These are phyloP conservation scores for Arthrobotrys pseudoclavata DNA, from an alignment of 2,329 filamentous ascomycete species.

Conservation along the genomic window DNA sequence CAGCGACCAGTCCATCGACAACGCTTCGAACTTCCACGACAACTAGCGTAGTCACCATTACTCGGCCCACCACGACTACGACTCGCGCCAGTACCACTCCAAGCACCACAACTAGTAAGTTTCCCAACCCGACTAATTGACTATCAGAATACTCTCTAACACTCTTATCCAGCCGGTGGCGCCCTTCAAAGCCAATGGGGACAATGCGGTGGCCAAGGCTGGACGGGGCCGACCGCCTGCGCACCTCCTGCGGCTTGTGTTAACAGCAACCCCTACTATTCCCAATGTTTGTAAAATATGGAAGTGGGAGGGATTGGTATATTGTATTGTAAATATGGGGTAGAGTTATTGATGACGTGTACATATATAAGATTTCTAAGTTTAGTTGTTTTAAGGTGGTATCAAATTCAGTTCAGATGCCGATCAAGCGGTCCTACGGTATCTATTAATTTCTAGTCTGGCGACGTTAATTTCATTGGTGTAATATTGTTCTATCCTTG, in stretches of 20 bases:
- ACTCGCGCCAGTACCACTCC: slow-evolving; percentile 24
- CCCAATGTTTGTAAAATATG: slow-evolving; percentile 66
- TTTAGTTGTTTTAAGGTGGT: neutral
- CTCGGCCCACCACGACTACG: slow-evolving; percentile 20
- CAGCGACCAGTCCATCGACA: neutral
- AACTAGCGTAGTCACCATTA: slow-evolving; percentile 25
- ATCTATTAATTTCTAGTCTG: too few species aligned
- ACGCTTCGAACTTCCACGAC: slow-evolving; percentile 15
- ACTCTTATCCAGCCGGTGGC: slow-evolving; percentile 7
- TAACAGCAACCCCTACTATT: slow-evolving; percentile 68
- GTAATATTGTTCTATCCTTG: too few species aligned
- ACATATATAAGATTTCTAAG: slow-evolving; percentile 15
- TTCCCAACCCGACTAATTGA: slow-evolving; percentile 23
- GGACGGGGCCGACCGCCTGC: slow-evolving; percentile 67
- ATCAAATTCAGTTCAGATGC: neutral
- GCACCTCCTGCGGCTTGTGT: slow-evolving; percentile 66
- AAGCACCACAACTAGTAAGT: slow-evolving; percentile 35
- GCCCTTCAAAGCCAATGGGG: slow-evolving; percentile 64
- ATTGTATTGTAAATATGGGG: slow-evolving; percentile 19
- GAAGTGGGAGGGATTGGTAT: neutral
- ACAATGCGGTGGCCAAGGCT: slow-evolving; percentile 69
- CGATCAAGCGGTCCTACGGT: too few species aligned
- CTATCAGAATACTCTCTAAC: neutral
- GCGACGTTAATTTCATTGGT: too few species aligned
- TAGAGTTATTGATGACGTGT: slow-evolving; percentile 9